phyloP scores from a whole-genome alignment of 176 grass and related monocot species.

The Oryza meridionalis region DNA sequence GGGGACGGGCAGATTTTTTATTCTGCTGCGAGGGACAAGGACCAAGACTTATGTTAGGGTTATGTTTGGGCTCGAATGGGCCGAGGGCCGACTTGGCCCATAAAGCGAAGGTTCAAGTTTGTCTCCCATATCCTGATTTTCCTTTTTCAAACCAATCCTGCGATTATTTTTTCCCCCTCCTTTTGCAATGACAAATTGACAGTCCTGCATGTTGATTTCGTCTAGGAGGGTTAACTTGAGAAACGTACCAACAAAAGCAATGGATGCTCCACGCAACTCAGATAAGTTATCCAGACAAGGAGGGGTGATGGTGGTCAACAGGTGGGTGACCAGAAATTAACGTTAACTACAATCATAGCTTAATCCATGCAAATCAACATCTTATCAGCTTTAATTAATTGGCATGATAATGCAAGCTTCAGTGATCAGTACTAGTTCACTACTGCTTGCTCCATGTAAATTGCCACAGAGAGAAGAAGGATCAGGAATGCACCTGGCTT shows the following conservation, averaged over 20 bases:
- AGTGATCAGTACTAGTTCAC: neutral
- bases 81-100: too few species aligned
- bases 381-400: neutral
- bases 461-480: too few species aligned
- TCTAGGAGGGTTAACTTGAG: constrained; percentile 32
- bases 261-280: neutral
- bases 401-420: neutral
- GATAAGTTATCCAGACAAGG: neutral
- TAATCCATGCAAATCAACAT: neutral
- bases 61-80: too few species aligned
- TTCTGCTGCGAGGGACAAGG: too few species aligned
- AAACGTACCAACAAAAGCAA: neutral
- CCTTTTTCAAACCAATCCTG: neutral
- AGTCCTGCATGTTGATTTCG: neutral
- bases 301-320: constrained; percentile 9
- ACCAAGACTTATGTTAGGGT: too few species aligned
- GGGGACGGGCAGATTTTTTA: too few species aligned
- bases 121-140: neutral
- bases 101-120: too few species aligned
- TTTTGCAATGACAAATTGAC: neutral
- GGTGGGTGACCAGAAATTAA: constrained; percentile 37
- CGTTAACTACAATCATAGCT: neutral
- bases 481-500: too few species aligned
- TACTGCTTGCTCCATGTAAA: neutral
- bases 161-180: too few species aligned